Conservation (phyloP, 768 basidiomycete species). For the Thelephora aurantiotincta region DNA sequence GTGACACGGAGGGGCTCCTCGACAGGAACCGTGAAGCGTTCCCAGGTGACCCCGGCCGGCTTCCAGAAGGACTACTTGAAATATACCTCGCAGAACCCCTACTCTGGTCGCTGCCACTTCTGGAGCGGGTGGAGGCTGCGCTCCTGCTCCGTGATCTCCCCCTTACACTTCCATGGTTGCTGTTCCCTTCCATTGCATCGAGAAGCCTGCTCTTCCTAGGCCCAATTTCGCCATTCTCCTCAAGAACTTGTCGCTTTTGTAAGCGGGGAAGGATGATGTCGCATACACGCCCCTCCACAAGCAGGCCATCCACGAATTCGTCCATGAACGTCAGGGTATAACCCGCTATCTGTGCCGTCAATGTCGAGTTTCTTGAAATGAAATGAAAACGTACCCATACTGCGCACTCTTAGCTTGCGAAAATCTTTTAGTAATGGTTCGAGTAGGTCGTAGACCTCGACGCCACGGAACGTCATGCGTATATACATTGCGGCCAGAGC, state of each 20-base stretch:
- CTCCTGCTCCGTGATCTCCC: constrained; percentile 22
- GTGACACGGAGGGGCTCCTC: not conserved
- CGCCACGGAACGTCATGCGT: constrained; percentile 83
- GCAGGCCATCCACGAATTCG: constrained; percentile 75
- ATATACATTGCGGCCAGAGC: constrained; percentile 90
- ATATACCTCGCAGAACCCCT: constrained; percentile 36
- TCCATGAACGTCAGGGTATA: constrained; percentile 83
- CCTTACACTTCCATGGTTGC: constrained; percentile 31
- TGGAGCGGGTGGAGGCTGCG: constrained; percentile 16
- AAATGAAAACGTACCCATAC: constrained; percentile 47
- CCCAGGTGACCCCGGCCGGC: constrained; percentile 29
- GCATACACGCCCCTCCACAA: constrained; percentile 86
- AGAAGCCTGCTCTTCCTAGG: constrained; percentile 79
- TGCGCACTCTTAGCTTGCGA: constrained; percentile 70
- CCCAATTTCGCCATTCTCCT: constrained; percentile 84
- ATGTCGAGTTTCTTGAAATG: not conserved
- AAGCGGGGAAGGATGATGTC: constrained; percentile 92
- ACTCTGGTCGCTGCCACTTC: constrained; percentile 11
- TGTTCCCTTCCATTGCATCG: constrained; percentile 71
- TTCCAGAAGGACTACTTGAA: constrained; percentile 51
- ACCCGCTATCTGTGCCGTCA: constrained; percentile 41
- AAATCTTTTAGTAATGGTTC: constrained; percentile 94
- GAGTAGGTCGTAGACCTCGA: constrained; percentile 84
- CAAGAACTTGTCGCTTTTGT: constrained; percentile 71
- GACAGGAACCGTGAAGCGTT: constrained; percentile 28